Conservation (phyloP, 306 rosid species). For the Quercus engelmannii region DNA sequence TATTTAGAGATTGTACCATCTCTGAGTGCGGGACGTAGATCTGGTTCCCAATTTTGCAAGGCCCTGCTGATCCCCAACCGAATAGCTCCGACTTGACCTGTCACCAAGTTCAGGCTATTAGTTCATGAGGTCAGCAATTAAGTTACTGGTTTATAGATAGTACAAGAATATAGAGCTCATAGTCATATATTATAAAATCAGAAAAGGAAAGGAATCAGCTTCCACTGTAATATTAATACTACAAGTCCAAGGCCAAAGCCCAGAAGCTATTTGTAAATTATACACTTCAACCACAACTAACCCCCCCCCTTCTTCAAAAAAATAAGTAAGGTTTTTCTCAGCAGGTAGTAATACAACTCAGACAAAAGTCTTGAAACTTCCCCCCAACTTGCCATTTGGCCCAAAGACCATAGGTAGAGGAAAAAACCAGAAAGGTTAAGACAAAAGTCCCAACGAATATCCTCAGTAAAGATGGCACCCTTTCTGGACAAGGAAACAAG, state of each 20-base stretch:
- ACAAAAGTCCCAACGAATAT: not conserved
- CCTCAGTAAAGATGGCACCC: not conserved
- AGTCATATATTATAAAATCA: no score
- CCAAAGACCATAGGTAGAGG: not conserved
- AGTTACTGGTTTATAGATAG: no score
- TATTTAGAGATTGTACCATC: slow-evolving; percentile 38
- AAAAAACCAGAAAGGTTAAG: not conserved
- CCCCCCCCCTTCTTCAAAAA: no score
- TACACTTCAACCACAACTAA: no score
- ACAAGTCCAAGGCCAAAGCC: no score
- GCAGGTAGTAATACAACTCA: no score
- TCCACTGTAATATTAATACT: no score
- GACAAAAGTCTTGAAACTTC: not conserved
- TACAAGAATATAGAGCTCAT: no score
- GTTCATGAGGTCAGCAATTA: no score
- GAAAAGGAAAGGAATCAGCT: no score
- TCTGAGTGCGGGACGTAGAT: slow-evolving; percentile 74
- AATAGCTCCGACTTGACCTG: slow-evolving; percentile 99
- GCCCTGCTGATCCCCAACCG: slow-evolving; percentile 89
- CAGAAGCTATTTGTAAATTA: no score
- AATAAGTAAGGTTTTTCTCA: no score
- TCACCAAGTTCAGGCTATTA: not conserved
- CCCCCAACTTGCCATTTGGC: not conserved
- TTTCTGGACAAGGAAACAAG: not conserved
- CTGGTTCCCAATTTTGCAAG: slow-evolving; percentile 97